phyloP scores from a whole-genome alignment of 345 rosid species.

The Cardamine chenopodiifolia region DNA sequence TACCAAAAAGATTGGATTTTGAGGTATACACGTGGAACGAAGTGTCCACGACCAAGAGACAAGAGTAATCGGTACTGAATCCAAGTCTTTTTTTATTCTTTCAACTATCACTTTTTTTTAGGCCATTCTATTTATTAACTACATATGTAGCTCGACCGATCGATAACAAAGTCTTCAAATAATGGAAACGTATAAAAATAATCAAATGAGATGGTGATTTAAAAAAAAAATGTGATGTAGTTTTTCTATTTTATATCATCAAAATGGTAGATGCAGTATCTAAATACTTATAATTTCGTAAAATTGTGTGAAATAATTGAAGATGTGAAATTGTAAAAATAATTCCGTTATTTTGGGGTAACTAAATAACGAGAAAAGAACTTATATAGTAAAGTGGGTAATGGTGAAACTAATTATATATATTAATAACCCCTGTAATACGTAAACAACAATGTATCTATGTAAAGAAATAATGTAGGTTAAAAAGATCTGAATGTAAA shows the following conservation, averaged over 20 bases:
- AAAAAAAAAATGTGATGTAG: no score
- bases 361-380: neutral
- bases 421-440: neutral
- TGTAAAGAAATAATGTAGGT: conserved; percentile 18
- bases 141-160: neutral
- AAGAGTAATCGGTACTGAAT: neutral
- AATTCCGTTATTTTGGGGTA: neutral
- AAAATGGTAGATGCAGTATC: neutral
- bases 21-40: neutral
- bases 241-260: neutral
- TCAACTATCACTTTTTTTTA: neutral
- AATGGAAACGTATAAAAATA: neutral
- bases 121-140: neutral
- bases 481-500: conserved; percentile 8
- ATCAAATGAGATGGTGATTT: neutral
- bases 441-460: conserved; percentile 5
- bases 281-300: neutral
- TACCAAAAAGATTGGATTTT: neutral
- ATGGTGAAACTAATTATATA: neutral
- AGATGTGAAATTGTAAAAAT: neutral
- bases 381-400: neutral
- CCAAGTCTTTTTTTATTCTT: neutral
- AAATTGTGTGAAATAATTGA: no score
- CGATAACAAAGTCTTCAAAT: neutral
- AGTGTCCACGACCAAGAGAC: neutral